Base-by-base conservation (phyloP, 176 grass and related monocot genomes). In the Juncus effusus region DNA sequence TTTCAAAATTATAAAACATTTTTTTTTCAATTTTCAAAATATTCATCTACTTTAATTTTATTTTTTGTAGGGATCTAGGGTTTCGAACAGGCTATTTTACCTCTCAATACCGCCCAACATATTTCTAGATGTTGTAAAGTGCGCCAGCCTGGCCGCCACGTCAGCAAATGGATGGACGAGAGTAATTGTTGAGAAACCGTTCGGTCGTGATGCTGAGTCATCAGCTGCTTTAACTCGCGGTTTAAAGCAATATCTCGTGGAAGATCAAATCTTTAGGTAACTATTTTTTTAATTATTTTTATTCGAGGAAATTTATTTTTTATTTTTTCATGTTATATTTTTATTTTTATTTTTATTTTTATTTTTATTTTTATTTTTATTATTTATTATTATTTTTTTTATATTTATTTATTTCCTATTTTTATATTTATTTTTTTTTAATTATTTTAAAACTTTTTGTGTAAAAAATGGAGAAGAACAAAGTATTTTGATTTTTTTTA, bases 141-240 rank as follows among this genome's bases (percentile, higher is more conserved):
- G 88, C 74, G 70, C 93, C 66, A 97, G 85, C 71, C 85, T 81
- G 74, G 87, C 85, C 77, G 66, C 87, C 78, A 85, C 93, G 47
- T 91, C 88, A 38, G 28, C 53, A 55, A 89, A 80, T 86, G 88
- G 88, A 42, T 97, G 93, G 93, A 92, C 88, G 74, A 82, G 88
- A 78, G 85, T 97, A 58, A 89, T 97, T 70, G 93, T 97, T 76
- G 93, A 97, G 78, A 97, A 97, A 74, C 93, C 93, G 16, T 97
- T 97, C 50, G 93, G 93, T 13, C 82, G 82, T 40, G 85, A 97
- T 72, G 78, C 75, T 4, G 93, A 97, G 53, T 92, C 93, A 62
- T 97, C 93, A 61, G 88, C 88, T 71, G 88, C 88, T 11, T 83
- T 97, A 65, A 97, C 93, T 53, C 85, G 72, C 60, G 82, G 93